Evolutionary conservation across 495 filamentous ascomycete genomes (phyloP), one percentile per base, ranked within the genome.

Genomic region (Bombardia bombarda): DNA sequence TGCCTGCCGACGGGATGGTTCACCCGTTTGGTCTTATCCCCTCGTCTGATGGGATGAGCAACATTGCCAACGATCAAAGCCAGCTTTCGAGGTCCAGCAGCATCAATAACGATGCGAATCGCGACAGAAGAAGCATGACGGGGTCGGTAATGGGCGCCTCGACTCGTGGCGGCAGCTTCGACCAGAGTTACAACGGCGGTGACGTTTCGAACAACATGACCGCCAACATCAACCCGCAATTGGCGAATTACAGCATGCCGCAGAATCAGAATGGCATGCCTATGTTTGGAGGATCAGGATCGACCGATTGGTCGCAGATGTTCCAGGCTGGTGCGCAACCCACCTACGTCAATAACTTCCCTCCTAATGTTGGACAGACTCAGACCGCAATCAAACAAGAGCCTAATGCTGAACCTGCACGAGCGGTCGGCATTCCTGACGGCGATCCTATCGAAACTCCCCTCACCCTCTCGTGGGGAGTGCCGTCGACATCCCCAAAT

Each of bases 291-390:
- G 66, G 60, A 58, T 63, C 65, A 31, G 60, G 60, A 55, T 55
- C 63, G 60, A 58, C 55, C 45, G 80, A 85, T 62, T 86, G 81
- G 81, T 70, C 80, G 48, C 72, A 78, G 53, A 79, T 84, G 74
- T 86, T 83, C 71, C 80, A 83, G 70, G 66, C 79, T 65, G 77
- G 73, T 67, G 68, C 73, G 53, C 73, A 78, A 49, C 67, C 79
- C 61, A 66, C 72, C 56, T 79, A 76, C 63, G 73, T 78, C 62
- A 71, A 67, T 69, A 59, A 67, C 47, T 78, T 75, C 60, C 75
- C 74, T 62, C 70, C 80, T 64, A 72, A 72, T 63, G 49, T 62
- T 64, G 60, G 42, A 50, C 66, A 70, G 65, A 68, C 58, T 60
- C 69, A 67, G 67, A 75, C 63, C 66, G 65, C 47, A 65, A 65